phyloP scores from a whole-genome alignment of 1,139 yeast species.

The Suhomyces taliae region DNA sequence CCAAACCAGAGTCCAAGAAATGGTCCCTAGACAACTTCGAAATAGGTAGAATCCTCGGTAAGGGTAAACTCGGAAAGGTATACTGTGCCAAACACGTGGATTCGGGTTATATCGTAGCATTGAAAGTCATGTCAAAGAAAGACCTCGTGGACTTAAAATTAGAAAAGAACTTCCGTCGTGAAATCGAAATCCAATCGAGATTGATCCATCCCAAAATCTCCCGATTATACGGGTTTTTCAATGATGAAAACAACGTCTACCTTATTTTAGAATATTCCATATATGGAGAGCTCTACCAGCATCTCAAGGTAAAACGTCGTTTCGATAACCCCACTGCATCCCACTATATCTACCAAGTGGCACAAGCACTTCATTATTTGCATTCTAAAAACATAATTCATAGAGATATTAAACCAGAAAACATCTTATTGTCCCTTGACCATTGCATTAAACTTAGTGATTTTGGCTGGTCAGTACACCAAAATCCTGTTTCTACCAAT shows the following conservation, averaged over 20 bases:
- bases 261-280: conserved; percentile 82
- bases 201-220: conserved; percentile 76
- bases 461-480: conserved; percentile 89
- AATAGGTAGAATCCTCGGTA: conserved; percentile 84
- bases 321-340: conserved; percentile 76
- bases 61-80: conserved; percentile 91
- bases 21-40: conserved; percentile 65
- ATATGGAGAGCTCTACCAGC: conserved; percentile 83
- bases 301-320: conserved; percentile 60
- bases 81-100: conserved; percentile 79
- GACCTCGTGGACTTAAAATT: conserved; percentile 75
- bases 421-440: conserved; percentile 71
- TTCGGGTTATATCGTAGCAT: conserved; percentile 81
- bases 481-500: conserved; percentile 33
- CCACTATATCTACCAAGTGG: conserved; percentile 77
- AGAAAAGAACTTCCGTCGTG: conserved; percentile 87
- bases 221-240: conserved; percentile 82
- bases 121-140: conserved; percentile 84
- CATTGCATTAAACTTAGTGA: conserved; percentile 82
- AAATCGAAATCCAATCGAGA: conserved; percentile 84
- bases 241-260: conserved; percentile 77
- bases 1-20: conserved; percentile 1
- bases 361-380: conserved; percentile 72
- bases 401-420: conserved; percentile 92
- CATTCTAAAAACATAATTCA: conserved; percentile 83